Evolutionary conservation across 371 early-diverging fungal species (phyloP), one percentile per base, ranked within the genome.

Genomic region (Parasitella parasitica): DNA sequence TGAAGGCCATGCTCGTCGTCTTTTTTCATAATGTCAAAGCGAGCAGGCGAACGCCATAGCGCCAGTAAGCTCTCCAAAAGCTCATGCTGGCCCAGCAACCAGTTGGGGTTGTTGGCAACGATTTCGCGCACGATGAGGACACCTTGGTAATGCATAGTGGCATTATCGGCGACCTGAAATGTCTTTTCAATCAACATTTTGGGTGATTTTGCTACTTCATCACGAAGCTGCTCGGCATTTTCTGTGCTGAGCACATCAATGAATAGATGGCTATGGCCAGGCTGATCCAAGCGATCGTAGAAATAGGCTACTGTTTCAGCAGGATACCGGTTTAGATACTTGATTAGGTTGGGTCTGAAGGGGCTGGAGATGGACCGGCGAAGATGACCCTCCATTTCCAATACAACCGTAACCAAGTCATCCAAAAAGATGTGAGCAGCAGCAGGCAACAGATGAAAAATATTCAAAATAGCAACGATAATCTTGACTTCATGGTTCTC

Each of bases 401-500:
- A 63, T 0, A 97, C 92, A 1, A 85, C 85, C 2, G 88, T 84
- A 15, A 98, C 91, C 28, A 98, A 72, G 16, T 97, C 94, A 38
- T 93, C 91, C 79, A 99, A 69, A 61, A 97, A 97, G 18, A 94
- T 85, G 67, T 91, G 91, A 12, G 98, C 98, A 0, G 95, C 83
- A 30, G 95, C 79, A 0, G 99, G 99, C 11, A 99, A 76, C 51
- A 96, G 69, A 59, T 94, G 91, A 68, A 98, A 97, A 2, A 98
- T 91, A 52, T 96, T 89, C 60, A 98, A 72, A 13, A 98, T 96
- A 3, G 94, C 95, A 2, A 94, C 96, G 55, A 98, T 91, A 52
- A 99, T 90, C 65, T 91, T 87, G 65, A 98, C 90, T 63, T 95
- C 94, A 43, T 94, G 90, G 46, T 92, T 85, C 58, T 98, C 99